Base-by-base conservation (phyloP, 805 yeast species). In the Wickerhamomyces ciferrii region DNA sequence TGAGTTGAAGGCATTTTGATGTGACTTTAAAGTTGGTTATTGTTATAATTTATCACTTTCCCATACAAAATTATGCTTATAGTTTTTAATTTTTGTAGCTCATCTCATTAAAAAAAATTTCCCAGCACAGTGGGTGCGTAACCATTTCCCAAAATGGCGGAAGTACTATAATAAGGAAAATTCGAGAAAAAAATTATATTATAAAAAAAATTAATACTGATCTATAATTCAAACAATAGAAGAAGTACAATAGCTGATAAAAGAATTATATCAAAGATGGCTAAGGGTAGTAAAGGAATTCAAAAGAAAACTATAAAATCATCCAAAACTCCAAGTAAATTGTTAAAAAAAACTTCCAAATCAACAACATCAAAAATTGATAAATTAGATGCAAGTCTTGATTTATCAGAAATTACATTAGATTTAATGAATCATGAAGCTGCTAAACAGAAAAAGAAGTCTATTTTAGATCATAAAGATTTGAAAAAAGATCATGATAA, bases 1-100 rank as follows among this genome's bases (percentile, higher is more conserved):
- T 92, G 91, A 41, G 96, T 88, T 2, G 97, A 88, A 21, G 85
- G 89, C 99, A 92, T 92, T 39, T 41, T 54, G 24, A n/a, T 5
- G 8, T 34, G 14, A 3, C 15, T 17, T 29, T 11, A 7, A n/a
- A n/a, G 5, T 15, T 4, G 4, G 23, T 18, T 3, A 35, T 15
- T 31, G 7, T 15, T n/a, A 7, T 32, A 6, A 10, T 32, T 4
- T 18, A 32, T n/a, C 19, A 6, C 19, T 32, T 5, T n/a, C 31
- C n/a, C 35, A 32, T 5, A 17, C 19, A n/a, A 17, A n/a, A 7
- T n/a, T n/a, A 32, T 32, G 35, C 23, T 18, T 35, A 35, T 35
- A 35, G 38, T 35, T 13, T 34, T 34, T 23, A 13, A 27, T 4
- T 35, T 35, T 18, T 18, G 18, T 15, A 35, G 38, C 38, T 35